Evolutionary conservation across 2,329 filamentous ascomycete species (phyloP).

Genomic region (Lanzia echinophila): DNA sequence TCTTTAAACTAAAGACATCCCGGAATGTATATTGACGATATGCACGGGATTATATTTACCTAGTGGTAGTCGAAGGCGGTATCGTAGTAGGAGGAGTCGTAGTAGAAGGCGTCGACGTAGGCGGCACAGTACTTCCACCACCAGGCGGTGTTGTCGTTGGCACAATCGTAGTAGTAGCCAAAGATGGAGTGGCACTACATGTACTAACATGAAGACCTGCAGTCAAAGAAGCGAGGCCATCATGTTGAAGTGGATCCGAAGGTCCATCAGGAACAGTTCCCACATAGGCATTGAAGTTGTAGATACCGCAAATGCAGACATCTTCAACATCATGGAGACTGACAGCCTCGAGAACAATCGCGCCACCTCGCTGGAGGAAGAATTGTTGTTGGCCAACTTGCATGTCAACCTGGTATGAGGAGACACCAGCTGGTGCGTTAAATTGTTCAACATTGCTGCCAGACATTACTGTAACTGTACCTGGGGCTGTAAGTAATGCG

Average conservation of each 20-base stretch:
- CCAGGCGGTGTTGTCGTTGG: constrained; percentile 15
- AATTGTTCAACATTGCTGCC: constrained; percentile 20
- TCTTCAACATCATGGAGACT: constrained; percentile 16
- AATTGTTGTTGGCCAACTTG: constrained; percentile 19
- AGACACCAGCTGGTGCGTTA: constrained; percentile 17
- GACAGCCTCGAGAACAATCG: constrained; percentile 14
- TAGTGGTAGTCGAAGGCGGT: not conserved
- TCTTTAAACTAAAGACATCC: too few species aligned
- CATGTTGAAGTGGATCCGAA: constrained; percentile 23
- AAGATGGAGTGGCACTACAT: constrained; percentile 29
- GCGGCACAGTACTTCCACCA: constrained; percentile 1
- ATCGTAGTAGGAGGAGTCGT: not conserved
- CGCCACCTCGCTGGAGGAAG: constrained; percentile 11
- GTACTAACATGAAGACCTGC: constrained; percentile 29
- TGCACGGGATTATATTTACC: not conserved
- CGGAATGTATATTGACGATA: too few species aligned
- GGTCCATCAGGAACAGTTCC: constrained; percentile 16
- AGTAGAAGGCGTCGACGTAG: not conserved
- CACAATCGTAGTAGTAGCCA: constrained; percentile 24
- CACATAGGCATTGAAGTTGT: constrained; percentile 25
- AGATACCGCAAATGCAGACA: constrained; percentile 20
- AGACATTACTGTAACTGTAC: constrained; percentile 26
- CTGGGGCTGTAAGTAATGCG: constrained; percentile 25
- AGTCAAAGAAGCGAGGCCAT: constrained; percentile 27
- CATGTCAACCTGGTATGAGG: constrained; percentile 18